Evolutionary conservation across 2,329 filamentous ascomycete species (phyloP).

Genomic region (Blastomyces gilchristii): DNA sequence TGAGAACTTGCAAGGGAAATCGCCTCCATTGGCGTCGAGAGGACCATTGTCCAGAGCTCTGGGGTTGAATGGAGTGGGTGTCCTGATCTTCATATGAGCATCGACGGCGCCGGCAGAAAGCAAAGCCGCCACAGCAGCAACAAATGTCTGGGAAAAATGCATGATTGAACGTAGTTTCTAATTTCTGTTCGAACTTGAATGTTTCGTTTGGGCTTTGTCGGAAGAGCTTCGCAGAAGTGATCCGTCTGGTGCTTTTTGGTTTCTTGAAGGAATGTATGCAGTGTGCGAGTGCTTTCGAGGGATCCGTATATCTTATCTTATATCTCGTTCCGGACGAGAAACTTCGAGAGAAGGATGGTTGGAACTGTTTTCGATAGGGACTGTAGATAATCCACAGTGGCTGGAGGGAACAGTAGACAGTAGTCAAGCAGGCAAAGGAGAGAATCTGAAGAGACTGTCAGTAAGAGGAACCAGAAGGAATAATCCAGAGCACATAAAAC

Average conservation of each 20-base stretch:
- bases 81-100: slow-evolving; percentile 66
- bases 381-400: neutral
- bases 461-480: slow-evolving; percentile 1
- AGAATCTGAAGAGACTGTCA: slow-evolving; percentile 4
- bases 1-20: slow-evolving; percentile 74
- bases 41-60: slow-evolving; percentile 52
- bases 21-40: slow-evolving; percentile 45
- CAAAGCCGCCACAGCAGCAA: slow-evolving; percentile 37
- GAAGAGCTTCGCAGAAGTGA: slow-evolving; percentile 7
- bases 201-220: neutral
- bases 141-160: slow-evolving; percentile 23
- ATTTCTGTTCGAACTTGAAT: neutral
- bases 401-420: neutral
- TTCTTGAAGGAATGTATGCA: slow-evolving; percentile 7
- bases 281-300: neutral
- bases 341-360: slow-evolving; percentile 3
- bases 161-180: slow-evolving; percentile 14
- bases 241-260: slow-evolving; percentile 1
- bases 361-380: slow-evolving; percentile 3
- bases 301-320: slow-evolving; percentile 3
- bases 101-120: slow-evolving; percentile 47
- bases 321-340: slow-evolving; percentile 9
- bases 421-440: slow-evolving; percentile 1
- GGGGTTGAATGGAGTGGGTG: slow-evolving; percentile 54
- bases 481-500: neutral